Evolutionary conservation across 78 protist species (phyloP), one percentile per base, ranked within the genome.

Genomic region (Dictyostelium intermedium): DNA sequence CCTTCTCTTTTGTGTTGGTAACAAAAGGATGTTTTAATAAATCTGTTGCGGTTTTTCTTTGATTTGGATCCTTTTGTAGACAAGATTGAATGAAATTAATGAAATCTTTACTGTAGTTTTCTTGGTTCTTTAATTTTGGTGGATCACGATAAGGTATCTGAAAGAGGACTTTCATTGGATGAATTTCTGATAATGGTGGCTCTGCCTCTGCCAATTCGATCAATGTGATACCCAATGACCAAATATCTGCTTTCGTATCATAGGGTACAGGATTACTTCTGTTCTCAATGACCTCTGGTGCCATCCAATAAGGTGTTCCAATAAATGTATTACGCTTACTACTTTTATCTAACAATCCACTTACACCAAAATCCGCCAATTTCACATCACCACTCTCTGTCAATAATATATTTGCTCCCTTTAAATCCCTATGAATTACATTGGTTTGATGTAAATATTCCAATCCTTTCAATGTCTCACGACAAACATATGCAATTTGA

Each of bases 291-390:
- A 69, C 76, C 37, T 69, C 84, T 9, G 95, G 95, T 43, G 95
- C 96, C 96, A 94, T 94, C 96, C 96, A 94, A 91, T 89, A 94
- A 0, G 96, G 96, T n/a, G 96, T 94, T 39, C 96, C 96, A 45
- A 94, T 87, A 81, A 94, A 85, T 45, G 96, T 94, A 41, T 78
- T 76, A 70, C 96, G 93, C 61, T 94, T 94, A 69, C 83, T 80
- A 27, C 18, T 14, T 63, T 80, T 80, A 89, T 89, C 94, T 39
- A 89, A 80, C 25, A 89, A 32, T 61, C 94, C 94, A 80, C 83
- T 69, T 7, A 84, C 95, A 79, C 95, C 96, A 77, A 93, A 94
- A 79, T 86, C 96, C 14, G 95, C 96, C 47, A 94, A 72, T 61
- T 94, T 94, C 6, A 94, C 91, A 45, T 94, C 96, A 83, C 96